phyloP scores from a whole-genome alignment of 352 stramenopile species.

The Phytophthora hibernalis region DNA sequence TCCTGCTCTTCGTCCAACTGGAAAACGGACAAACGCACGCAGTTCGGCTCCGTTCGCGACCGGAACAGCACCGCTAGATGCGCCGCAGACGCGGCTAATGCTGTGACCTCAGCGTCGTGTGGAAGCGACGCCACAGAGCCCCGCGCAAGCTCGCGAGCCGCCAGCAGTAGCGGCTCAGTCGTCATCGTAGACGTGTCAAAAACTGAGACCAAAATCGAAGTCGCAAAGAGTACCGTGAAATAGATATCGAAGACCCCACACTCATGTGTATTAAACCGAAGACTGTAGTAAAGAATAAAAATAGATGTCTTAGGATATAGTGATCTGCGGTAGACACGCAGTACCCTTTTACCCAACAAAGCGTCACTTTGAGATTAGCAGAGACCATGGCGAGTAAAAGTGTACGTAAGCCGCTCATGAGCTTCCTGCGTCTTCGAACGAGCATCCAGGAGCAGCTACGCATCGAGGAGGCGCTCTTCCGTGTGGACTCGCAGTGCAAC shows the following conservation, averaged over 20 bases:
- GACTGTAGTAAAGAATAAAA: no score
- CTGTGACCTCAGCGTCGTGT: slow-evolving; percentile 8
- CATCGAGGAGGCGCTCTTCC: slow-evolving; percentile 95
- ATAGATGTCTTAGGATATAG: no score
- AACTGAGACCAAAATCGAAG: background rate
- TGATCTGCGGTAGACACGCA: slow-evolving; percentile 1
- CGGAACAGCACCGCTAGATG: slow-evolving; percentile 48
- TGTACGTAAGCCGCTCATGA: slow-evolving; percentile 49
- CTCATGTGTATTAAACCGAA: background rate
- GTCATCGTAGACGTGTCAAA: slow-evolving; percentile 39
- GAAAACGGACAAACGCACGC: slow-evolving; percentile 46
- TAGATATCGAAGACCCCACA: background rate
- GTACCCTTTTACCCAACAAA: slow-evolving; percentile 19
- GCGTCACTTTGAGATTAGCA: background rate
- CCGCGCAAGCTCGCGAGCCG: slow-evolving; percentile 41
- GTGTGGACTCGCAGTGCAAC: slow-evolving; percentile 82
- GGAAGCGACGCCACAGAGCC: slow-evolving; percentile 12
- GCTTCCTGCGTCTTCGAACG: slow-evolving; percentile 73
- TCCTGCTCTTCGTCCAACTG: slow-evolving; percentile 16
- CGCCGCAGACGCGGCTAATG: slow-evolving; percentile 22
- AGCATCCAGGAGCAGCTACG: slow-evolving; percentile 87
- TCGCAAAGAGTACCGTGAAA: background rate
- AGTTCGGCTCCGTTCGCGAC: slow-evolving; percentile 31
- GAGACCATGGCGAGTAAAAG: slow-evolving; percentile 29
- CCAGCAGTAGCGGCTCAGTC: slow-evolving; percentile 46